Percentiles rank a stretch among this genome's conserved stretches.
phyloP scores from a whole-genome alignment of 139 green algal species.

The Volvox africanus region DNA sequence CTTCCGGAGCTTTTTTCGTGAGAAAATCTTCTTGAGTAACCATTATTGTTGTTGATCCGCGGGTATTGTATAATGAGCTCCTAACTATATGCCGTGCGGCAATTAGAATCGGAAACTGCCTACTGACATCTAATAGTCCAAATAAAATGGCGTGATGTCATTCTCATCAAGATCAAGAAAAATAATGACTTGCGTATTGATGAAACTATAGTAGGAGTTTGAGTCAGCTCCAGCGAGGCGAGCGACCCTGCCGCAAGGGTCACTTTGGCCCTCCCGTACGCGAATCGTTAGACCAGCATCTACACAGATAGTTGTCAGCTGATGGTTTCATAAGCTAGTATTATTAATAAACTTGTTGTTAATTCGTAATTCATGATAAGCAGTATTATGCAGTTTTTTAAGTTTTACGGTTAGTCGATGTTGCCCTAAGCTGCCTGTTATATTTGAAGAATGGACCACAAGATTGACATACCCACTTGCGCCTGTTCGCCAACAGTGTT shows the following conservation, averaged over 20 bases:
- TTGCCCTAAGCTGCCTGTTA: no score
- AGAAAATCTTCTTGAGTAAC: background rate
- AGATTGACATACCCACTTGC: no score
- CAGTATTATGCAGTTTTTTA: no score
- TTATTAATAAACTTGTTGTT: no score
- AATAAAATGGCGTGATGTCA: no score
- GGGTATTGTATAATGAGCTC: background rate
- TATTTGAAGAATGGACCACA: no score
- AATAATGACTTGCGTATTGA: background rate
- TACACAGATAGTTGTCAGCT: background rate
- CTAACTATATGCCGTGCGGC: background rate
- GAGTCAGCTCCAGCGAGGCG: background rate
- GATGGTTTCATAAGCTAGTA: no score
- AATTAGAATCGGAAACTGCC: background rate
- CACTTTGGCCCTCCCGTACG: constrained; percentile 15
- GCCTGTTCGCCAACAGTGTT: no score
- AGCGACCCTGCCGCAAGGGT: background rate
- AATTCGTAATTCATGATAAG: no score
- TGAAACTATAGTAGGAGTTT: background rate
- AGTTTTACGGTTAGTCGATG: no score
- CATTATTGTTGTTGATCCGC: background rate
- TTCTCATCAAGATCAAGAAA: background rate
- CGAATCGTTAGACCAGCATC: background rate
- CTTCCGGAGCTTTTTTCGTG: background rate
- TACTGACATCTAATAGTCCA: background rate